Evolutionary conservation across 345 rosid genomes (phyloP), one percentile per base, ranked within the genome.

Genomic region (Brassica nigra): DNA sequence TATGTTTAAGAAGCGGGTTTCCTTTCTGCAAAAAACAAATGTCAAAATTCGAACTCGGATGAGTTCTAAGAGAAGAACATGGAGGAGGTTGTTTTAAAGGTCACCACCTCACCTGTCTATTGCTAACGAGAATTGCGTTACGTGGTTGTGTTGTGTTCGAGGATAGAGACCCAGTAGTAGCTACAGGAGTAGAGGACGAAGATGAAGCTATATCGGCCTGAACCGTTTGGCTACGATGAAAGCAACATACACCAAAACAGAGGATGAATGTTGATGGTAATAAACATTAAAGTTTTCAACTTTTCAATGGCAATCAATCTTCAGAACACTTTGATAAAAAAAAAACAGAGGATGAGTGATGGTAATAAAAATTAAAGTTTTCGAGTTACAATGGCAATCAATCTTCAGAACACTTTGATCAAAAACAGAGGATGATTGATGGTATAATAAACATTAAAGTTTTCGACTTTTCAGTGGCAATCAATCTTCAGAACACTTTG

Each of bases 101-200:
- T 36, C 54, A 16, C 10, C 42, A 37, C 14, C 77, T 77, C 66
- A 92, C 97, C 97, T 95, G 98, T 82, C 99, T 87, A 78, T 87
- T 88, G 83, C 98, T 90, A 69, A 91, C 97, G 62, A 95, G 91
- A 75, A 95, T 91, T 5, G 99, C 89, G 85, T 90, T 91, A 37
- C 98, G 97, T 66, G 67, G 81, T 67, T 86, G 95, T 71, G 77
- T 68, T 12, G 81, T 34, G 76, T 44, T 75, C 12, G 84, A 71
- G 0, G 86, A 55, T 49, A 77, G n/a, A 67, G 74, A 75, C 62
- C 31, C 83, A 36, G 75, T 70, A 49, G 86, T 71, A 52, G 86
- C 68, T 18, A 78, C 82, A 74, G 70, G 66, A 14, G 83, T 49
- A 3, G 83, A 78, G 29, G 86, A 81, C 8, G 91, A 83, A 12